Conservation (phyloP, 306 rosid species). For the Malus asiatica region DNA sequence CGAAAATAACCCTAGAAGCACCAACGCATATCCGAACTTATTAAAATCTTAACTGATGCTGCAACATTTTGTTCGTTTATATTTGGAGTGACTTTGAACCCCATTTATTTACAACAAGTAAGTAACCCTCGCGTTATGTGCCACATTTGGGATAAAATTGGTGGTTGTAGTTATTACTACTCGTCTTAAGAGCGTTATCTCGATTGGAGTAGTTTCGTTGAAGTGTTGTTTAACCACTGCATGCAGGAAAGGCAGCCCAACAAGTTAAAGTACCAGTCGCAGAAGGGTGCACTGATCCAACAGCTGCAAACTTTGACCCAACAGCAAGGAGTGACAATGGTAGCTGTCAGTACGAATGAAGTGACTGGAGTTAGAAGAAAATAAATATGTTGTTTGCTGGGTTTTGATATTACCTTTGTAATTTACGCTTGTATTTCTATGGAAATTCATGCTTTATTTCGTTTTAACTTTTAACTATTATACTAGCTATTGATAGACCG, state of each 20-base stretch:
- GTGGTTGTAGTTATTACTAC: background rate
- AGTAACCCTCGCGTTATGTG: background rate
- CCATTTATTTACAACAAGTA: background rate
- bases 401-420: background rate
- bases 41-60: background rate
- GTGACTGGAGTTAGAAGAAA: background rate
- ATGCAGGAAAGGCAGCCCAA: constrained; percentile 40
- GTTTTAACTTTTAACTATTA: background rate
- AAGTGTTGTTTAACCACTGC: background rate
- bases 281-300: constrained; percentile 38
- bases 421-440: background rate
- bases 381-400: constrained; percentile 2
- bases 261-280: constrained; percentile 37
- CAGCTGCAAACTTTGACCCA: constrained; percentile 34
- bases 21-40: background rate
- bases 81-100: background rate
- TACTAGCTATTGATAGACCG: background rate
- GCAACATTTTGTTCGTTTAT: background rate
- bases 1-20: background rate
- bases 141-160: background rate
- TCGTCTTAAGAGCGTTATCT: background rate
- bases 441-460: background rate
- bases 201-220: background rate
- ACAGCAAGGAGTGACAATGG: constrained; percentile 33
- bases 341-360: constrained; percentile 26